A percentile compares a stretch with the other conserved stretches of the same genome.
Conservation (phyloP, 495 filamentous ascomycete genomes). For the Hamigera avellanea region DNA sequence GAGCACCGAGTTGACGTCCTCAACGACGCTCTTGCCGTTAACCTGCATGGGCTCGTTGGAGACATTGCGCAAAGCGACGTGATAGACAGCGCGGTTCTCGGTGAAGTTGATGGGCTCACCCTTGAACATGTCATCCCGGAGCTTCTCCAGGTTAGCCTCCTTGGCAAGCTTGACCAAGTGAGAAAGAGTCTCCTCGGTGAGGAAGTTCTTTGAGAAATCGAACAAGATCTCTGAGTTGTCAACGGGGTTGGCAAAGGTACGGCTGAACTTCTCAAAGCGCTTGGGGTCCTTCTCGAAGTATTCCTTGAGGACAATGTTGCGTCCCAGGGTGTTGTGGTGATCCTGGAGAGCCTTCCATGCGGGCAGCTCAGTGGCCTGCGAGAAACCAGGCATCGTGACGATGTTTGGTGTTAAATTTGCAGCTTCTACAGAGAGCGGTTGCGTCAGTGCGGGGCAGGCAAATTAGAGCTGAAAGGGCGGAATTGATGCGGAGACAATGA, state of each 20-base stretch:
- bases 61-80: slow-evolving; percentile 83
- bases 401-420: background rate
- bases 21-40: slow-evolving; percentile 89
- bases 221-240: slow-evolving; percentile 81
- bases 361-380: slow-evolving; percentile 67
- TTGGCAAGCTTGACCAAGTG: slow-evolving; percentile 80
- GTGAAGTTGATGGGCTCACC: slow-evolving; percentile 99
- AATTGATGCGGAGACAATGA: too few species aligned
- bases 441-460: slow-evolving; percentile 26
- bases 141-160: slow-evolving; percentile 81
- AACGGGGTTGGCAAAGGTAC: slow-evolving; percentile 66
- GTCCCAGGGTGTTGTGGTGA: slow-evolving; percentile 73
- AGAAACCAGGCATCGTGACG: slow-evolving; percentile 44
- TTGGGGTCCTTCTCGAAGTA: slow-evolving; percentile 79
- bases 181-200: slow-evolving; percentile 84
- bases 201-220: slow-evolving; percentile 98
- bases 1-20: slow-evolving; percentile 81
- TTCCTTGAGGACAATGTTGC: slow-evolving; percentile 84
- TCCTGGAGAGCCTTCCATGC: slow-evolving; percentile 83
- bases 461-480: slow-evolving; percentile 1
- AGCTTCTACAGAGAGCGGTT: slow-evolving; percentile 4
- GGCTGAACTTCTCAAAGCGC: slow-evolving; percentile 85
- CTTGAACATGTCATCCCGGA: slow-evolving; percentile 92
- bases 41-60: slow-evolving; percentile 80
- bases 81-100: slow-evolving; percentile 91